Evolutionary conservation across 768 basidiomycete species (phyloP), one percentile per base, ranked within the genome.

Genomic region (Lactarius trivialis): DNA sequence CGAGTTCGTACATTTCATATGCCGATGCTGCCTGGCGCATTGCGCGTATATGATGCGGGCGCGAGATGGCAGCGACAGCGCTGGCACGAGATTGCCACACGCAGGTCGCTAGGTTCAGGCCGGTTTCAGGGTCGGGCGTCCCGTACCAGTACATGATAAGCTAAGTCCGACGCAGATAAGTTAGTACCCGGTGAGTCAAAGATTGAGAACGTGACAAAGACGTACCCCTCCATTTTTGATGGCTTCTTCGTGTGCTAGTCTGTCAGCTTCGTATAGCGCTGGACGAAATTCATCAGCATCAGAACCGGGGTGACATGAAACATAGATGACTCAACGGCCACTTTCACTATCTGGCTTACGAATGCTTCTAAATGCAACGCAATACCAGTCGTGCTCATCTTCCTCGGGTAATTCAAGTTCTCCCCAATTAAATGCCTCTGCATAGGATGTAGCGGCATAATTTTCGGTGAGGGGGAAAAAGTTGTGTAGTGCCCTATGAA

Each of bases 91-190:
- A 91, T 74, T 89, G 86, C 95, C 96, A 98, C 45, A 98, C 88
- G 76, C 95, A 98, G 19, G 94, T 97, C 8, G 95, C 93, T 58
- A 97, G 83, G 73, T 98, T 98, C 74, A 89, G 78, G 1, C 93
- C 86, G 0, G 89, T 89, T 39, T 78, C 71, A 54, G 80, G 80
- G 67, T 91, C 76, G 1, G 94, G 94, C 33, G 87, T 80, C 11
- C 94, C 94, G 68, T 93, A 95, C 95, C 96, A 98, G 73, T 98
- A 98, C 71, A 95, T 78, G 56, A 97, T 82, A 34, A 98, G 77
- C 83, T 91, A 61, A 11, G 45, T 43, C 63, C 21, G 33, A 45
- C 70, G 55, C 4, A 48, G 8, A n/a, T 41, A n/a, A 34, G 45
- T 55, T 21, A 21, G 56, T 26, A 36, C 49, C 15, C n/a, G 59